phyloP scores from a whole-genome alignment of 768 basidiomycete species.

The Gloeostereum incarnatum region DNA sequence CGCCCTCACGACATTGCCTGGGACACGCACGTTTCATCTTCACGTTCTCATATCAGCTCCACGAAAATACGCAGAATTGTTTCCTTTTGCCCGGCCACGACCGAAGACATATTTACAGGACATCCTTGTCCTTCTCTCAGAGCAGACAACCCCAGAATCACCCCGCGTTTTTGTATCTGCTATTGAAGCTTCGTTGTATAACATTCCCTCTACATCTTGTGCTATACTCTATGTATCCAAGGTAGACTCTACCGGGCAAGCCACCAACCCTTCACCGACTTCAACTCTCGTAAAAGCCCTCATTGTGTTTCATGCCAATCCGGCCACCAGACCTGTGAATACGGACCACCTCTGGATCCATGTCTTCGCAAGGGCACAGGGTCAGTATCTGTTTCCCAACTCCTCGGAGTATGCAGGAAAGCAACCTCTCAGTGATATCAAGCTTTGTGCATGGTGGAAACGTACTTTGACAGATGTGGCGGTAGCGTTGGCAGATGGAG shows the following conservation, averaged over 20 bases:
- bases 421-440: conserved; percentile 63
- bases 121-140: conserved; percentile 65
- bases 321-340: conserved; percentile 48
- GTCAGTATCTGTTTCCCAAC: conserved; percentile 91
- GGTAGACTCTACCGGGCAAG: conserved; percentile 87
- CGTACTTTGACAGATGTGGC: conserved; percentile 54
- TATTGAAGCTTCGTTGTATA: conserved; percentile 74
- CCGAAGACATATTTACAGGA: conserved; percentile 68
- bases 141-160: conserved; percentile 39
- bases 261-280: conserved; percentile 55
- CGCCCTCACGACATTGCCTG: conserved; percentile 48
- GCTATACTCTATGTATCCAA: conserved; percentile 88
- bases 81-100: conserved; percentile 62
- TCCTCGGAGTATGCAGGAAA: conserved; percentile 65
- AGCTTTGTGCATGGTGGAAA: conserved; percentile 93
- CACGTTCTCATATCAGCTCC: conserved; percentile 67
- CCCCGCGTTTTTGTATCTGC: conserved; percentile 63
- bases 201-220: conserved; percentile 55
- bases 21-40: conserved; percentile 62
- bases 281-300: conserved; percentile 58
- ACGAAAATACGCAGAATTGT: conserved; percentile 58
- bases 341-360: conserved; percentile 67
- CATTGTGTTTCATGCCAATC: conserved; percentile 53
- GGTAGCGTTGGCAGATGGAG: conserved; percentile 22
- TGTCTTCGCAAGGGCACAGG: conserved; percentile 84